Evolutionary conservation across 2,329 filamentous ascomycete species (phyloP), one percentile per base, ranked within the genome.

Genomic region (Verticillium albo-atrum): DNA sequence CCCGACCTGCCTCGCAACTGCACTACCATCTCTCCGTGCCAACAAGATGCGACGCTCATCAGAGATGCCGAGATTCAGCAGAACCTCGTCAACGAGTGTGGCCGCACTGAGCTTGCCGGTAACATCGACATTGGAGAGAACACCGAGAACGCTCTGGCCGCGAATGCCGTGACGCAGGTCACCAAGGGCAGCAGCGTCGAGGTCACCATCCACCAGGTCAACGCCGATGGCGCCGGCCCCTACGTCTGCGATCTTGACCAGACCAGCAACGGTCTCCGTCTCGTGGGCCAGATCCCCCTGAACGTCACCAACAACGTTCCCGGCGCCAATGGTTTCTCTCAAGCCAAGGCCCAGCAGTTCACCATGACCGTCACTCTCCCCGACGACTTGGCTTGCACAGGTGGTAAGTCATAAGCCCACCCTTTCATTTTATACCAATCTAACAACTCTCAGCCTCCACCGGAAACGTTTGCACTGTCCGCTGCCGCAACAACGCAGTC

Each of bases 1-100:
- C 71, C 78, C 47, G 72, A 72, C 59, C 78, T 86, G 65, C 82
- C 86, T 28, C 80, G 86, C 63, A 86, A 88, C 70, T 87, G 86
- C 71, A 87, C 84, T 17, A 75, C 76, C 58, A 85, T 87, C 74
- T 85, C 79, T 69, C 86, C 86, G 23, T 89, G 87, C 76, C 85
- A 89, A 67, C 82, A 85, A 63, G 86, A 89, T 60, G 77, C 84
- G 12, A 87, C 84, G 57, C 79, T 88, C 67, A 89, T 89, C 71
- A 79, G 80, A 57, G 82, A 86, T 60, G 79, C 79, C 17, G 78
- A 85, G 74, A 80, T 84, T 65, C 62, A 64, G 6, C 72, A 75
- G 57, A 83, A 83, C 65, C 69, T 81, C 7, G 83, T 84, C 55
- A 85, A 84, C 65, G 77, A 82, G 60, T 89, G 87, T 67, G 87